These are phyloP conservation scores for Castanospermum australe DNA, from an alignment of 306 rosid species.

Conservation along the genomic window DNA sequence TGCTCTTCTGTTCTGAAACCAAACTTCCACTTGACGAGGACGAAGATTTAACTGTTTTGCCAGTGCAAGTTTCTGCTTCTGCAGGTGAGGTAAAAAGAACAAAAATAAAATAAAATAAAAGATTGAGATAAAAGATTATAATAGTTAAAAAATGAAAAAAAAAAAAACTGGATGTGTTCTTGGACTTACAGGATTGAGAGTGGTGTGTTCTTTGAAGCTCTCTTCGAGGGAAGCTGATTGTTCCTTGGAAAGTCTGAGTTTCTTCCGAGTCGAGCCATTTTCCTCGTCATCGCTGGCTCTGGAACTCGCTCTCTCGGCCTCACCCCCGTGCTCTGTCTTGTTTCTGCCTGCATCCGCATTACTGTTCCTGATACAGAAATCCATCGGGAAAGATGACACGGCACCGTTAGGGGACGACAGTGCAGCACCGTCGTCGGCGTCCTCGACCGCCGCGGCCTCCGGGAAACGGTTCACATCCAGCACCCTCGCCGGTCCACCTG, in stretches of 20 bases:
- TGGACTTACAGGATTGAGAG: conserved; percentile 67
- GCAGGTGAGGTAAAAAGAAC: neutral
- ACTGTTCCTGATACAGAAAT: conserved; percentile 46
- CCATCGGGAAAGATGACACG: conserved; percentile 69
- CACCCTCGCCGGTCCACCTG: conserved; percentile 49
- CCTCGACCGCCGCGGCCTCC: conserved; percentile 37
- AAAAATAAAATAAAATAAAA: neutral
- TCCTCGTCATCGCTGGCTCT: conserved; percentile 84
- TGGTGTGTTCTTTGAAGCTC: conserved; percentile 73
- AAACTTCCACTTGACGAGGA: conserved; percentile 80
- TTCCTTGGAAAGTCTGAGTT: conserved; percentile 69
- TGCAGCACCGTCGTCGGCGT: conserved; percentile 52
- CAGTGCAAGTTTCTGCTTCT: conserved; percentile 70
- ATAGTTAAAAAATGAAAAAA: neutral
- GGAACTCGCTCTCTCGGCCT: conserved; percentile 52
- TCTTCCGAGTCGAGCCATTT: conserved; percentile 72
- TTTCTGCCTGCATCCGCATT: conserved; percentile 35
- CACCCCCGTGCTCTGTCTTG: conserved; percentile 61
- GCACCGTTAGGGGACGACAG: conserved; percentile 80
- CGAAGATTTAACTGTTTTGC: conserved; percentile 69
- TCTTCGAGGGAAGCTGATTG: conserved; percentile 79
- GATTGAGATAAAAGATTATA: neutral
- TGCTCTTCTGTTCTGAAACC: conserved; percentile 87
- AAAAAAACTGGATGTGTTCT: neutral
- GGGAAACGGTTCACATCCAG: conserved; percentile 63